Evolutionary conservation across 495 filamentous ascomycete species (phyloP), one percentile per base, ranked within the genome.

Genomic region (Daldinia childiae): DNA sequence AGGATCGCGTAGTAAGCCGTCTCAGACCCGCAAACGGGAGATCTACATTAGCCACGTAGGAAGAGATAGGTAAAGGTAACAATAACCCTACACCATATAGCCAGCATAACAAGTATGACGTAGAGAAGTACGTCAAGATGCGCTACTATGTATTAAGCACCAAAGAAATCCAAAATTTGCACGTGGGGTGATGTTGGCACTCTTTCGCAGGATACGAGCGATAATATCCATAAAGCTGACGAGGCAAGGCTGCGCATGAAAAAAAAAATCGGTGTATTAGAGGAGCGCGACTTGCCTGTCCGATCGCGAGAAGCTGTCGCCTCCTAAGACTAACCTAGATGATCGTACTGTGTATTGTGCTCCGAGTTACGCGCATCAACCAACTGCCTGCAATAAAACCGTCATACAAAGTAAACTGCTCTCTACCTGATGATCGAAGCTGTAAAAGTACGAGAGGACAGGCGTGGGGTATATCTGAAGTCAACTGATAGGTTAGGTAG

Each of bases 381-480:
- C 62, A 62, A 55, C 51, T 58, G 50, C 57, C 60, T 66, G 66
- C 50, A 58, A 66, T 62, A 72, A 58, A 71, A 74, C 73, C 65
- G 50, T 45, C 54, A 66, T 68, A 58, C 48, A 59, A 72, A 72
- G 68, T 73, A 64, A 72, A 74, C 62, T 68, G 60, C 55, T 56
- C 68, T 72, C 73, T 76, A 74, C 64, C 58, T 56, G 52, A 66
- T 64, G 64, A 73, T 68, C 52, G 51, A 57, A 55, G 68, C 24
- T 59, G 65, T 50, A 57, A 48, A 63, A 67, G 58, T 73, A 73
- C 66, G 62, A 74, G 65, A 62, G 34, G 50, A 63, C 56, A 63
- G 65, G 65, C 67, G 68, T 70, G 62, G 62, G 65, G 65, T 73
- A 73, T 74, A 74, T 68, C 56, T 64, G 36, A 74, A 74, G 67